Percentiles rank a stretch among this genome's conserved stretches.
Conservation (phyloP, 2,329 filamentous ascomycete genomes). For the Fusarium illudens region DNA sequence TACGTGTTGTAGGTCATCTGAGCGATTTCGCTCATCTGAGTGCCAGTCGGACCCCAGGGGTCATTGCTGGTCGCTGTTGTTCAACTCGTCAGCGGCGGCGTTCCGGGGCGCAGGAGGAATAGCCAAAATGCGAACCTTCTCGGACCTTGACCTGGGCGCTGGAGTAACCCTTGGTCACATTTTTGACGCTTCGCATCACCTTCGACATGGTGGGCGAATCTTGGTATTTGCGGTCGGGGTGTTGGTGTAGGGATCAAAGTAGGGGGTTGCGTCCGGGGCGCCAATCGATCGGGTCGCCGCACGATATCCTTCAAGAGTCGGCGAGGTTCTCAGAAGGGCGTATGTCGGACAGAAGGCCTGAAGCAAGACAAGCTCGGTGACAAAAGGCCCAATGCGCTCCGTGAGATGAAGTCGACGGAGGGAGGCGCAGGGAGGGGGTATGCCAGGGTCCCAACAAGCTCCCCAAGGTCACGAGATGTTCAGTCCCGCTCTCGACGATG, state of each 20-base stretch:
- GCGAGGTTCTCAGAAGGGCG: constrained; percentile 9
- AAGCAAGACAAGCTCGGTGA: constrained; percentile 22
- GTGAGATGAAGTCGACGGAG: constrained; percentile 25
- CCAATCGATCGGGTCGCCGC: constrained; percentile 33
- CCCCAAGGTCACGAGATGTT: constrained; percentile 33
- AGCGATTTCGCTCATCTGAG: constrained; percentile 98
- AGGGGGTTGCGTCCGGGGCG: constrained; percentile 31
- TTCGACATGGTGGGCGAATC: constrained; percentile 78
- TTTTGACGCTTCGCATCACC: constrained; percentile 97
- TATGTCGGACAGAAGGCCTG: constrained; percentile 4
- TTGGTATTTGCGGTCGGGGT: constrained; percentile 7
- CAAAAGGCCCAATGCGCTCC: constrained; percentile 27
- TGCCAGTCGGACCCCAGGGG: constrained; percentile 96
- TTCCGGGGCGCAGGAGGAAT: neutral
- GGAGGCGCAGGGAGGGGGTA: constrained; percentile 27
- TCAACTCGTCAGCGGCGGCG: constrained; percentile 29
- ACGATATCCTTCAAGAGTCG: constrained; percentile 17
- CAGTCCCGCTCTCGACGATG: constrained; percentile 19
- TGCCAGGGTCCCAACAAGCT: constrained; percentile 35
- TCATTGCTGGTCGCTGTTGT: constrained; percentile 94
- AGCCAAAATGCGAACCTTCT: constrained; percentile 73
- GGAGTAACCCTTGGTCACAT: constrained; percentile 99
- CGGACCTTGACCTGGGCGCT: constrained; percentile 96
- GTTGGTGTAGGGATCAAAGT: constrained; percentile 3
- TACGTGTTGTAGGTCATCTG: constrained; percentile 98